A percentile compares a stretch with the other conserved stretches of the same genome.
These are phyloP conservation scores for Boletus speciosus DNA, from an alignment of 768 basidiomycete genomes.

Conservation along the genomic window DNA sequence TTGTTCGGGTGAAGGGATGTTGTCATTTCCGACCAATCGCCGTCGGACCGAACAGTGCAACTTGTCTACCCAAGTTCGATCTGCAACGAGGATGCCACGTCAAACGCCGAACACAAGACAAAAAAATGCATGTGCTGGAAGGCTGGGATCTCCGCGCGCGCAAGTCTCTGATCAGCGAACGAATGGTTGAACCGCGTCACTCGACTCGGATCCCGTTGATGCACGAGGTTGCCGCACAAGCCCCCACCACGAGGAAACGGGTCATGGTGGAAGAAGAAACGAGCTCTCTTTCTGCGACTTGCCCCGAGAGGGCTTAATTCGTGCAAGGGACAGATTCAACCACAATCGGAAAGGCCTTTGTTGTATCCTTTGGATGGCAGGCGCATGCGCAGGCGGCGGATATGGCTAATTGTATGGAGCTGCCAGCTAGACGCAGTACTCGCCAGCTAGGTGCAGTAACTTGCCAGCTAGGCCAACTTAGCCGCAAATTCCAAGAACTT, in stretches of 20 bases:
- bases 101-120: not conserved
- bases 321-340: not conserved
- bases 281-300: not conserved
- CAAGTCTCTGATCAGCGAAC: not conserved
- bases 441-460: no score
- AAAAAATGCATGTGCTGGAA: not conserved
- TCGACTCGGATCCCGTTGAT: not conserved
- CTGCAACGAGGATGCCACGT: not conserved
- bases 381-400: no score
- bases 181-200: not conserved
- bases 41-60: not conserved
- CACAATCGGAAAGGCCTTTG: not conserved
- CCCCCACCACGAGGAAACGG: not conserved
- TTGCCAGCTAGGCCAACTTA: no score
- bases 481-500: no score
- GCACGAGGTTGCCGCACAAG: not conserved
- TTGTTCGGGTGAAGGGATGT: not conserved
- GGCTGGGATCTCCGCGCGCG: not conserved
- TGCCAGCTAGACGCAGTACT: no score
- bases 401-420: no score
- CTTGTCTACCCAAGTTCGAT: not conserved
- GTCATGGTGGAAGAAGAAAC: not conserved
- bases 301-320: not conserved
- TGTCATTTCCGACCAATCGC: constrained; percentile 12
- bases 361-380: not conserved